Base-by-base conservation (phyloP, 345 rosid genomes). In the Eucalyptus tenuipes region DNA sequence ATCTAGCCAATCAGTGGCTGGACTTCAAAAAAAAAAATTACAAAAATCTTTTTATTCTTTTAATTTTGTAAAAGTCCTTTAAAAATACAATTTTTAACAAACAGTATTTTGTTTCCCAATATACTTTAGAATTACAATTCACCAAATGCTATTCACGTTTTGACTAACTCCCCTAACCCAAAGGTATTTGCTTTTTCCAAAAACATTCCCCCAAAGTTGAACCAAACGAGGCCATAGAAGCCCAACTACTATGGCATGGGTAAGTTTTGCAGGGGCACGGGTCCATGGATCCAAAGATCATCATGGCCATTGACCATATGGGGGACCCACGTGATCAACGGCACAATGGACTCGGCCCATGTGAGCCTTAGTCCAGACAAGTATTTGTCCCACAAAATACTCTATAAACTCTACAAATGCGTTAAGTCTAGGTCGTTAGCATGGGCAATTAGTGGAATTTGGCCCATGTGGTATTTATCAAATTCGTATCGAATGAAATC, bases 141-240 rank as follows among this genome's bases (percentile, higher is more conserved):
- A 52, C 10, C 25, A 52, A 52, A 52, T 0, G 4, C 22, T 20
- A 52, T 52, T 52, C 10, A 0, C 5, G 3, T 52, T 52, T 52
- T 5, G 2, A 3, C 7, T 18, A 52, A 52, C 57, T 52, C 10
- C 2, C 0, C 8, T 52, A 52, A 2, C 57, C 2, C 0, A 52
- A 52, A 52, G 1, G 25, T 1, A 1, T 52, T 52, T 52, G 5
- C 10, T 18, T 52, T 52, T 52, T 52, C 25, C 4, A 52, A 52
- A 52, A 0, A 52, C 5, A 20, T 52, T 52, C 4, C 2, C 0
- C 0, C 0, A 7, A 52, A 52, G 0, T 2, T 0, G 0, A 52
- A 52, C 25, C 57, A 52, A 52, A 52, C 2, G 10, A 4, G 4
- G 7, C 4, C 80, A 66, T 31, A 66, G 24, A 31, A 22, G 42